These are phyloP conservation scores for Calocybe cyanea DNA, from an alignment of 768 basidiomycete genomes.

Conservation along the genomic window DNA sequence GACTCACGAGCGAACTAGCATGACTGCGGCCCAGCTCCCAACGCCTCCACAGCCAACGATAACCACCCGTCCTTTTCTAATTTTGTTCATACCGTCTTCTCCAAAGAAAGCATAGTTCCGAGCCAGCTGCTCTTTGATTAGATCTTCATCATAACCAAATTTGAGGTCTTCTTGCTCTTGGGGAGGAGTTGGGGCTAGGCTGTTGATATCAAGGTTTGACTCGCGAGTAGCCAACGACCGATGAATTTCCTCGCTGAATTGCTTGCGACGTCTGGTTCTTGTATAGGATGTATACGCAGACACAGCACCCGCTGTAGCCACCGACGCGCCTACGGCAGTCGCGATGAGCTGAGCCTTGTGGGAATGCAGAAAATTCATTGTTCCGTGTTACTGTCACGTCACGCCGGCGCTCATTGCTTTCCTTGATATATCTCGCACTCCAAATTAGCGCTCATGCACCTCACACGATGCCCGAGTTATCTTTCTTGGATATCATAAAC, in stretches of 20 bases:
- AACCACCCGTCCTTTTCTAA: slow-evolving; percentile 74
- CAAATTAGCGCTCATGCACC: background rate
- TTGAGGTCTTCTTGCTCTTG: slow-evolving; percentile 7
- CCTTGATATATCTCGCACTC: background rate
- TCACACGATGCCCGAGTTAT: slow-evolving; percentile 18
- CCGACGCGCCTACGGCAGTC: slow-evolving; percentile 62
- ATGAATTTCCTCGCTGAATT: slow-evolving; percentile 55
- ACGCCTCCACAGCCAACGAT: slow-evolving; percentile 96
- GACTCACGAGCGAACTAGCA: slow-evolving; percentile 87
- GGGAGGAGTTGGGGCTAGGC: slow-evolving; percentile 5
- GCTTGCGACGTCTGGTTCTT: slow-evolving; percentile 43
- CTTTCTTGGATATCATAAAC: slow-evolving; percentile 63
- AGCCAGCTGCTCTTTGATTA: slow-evolving; percentile 87
- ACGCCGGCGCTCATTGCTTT: background rate
- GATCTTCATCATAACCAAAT: slow-evolving; percentile 63
- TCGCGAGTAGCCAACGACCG: slow-evolving; percentile 42
- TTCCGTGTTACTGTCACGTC: slow-evolving; percentile 6
- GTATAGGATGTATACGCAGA: slow-evolving; percentile 52
- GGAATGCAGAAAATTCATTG: slow-evolving; percentile 24
- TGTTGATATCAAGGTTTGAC: slow-evolving; percentile 14
- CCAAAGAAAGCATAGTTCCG: slow-evolving; percentile 95
- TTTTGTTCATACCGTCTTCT: slow-evolving; percentile 77
- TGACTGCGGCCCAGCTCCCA: slow-evolving; percentile 92
- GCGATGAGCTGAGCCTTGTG: slow-evolving; percentile 64
- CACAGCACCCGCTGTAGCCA: slow-evolving; percentile 57